Base-by-base conservation (phyloP, 2,329 filamentous ascomycete genomes). In the Fusarium ramigenum region DNA sequence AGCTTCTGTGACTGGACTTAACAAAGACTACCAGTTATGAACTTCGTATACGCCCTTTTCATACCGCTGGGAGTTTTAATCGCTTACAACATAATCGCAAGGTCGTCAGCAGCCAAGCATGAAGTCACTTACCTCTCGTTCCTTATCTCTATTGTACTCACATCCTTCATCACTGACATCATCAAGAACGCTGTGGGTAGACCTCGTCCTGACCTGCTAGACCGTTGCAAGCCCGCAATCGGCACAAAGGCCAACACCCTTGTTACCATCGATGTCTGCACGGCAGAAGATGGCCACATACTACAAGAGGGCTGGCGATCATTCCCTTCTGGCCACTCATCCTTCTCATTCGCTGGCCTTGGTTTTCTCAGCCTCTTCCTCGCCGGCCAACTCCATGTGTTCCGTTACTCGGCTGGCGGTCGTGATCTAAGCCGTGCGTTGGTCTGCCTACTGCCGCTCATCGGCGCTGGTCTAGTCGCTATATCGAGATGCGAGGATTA, bases 121-220 rank as follows among this genome's bases (percentile, higher is more conserved):
- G 95, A 98, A 83, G 93, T 95, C 72, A 93, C 94, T 0, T 85
- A 97, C 59, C 89, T 99, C 2, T 93, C 94, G 28, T 91, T 98
- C 68, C 85, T 91, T 57, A 94, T 96, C 77, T 89, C 91, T 72
- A 83, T 98, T 32, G 86, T 94, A 75, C 87, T 97, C 56, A 92
- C 94, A 1, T 89, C 90, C 10, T 93, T 98, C 81, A 85, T 98
- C 47, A 98, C 96, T 49, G 95, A 98, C 80, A 85, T 96, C 34
- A 87, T 98, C 79, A 99, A 99, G 83, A 97, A 97, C 79, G 89
- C 93, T 15, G 93, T 96, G 32, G 94, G 94, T 14, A 85, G 94
- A 16, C 94, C 95, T 21, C 84, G 89, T 10, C 89, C 89, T 0
- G 89, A 91, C 73, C 80, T 91, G 8, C 79, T 91, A 32, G 91